A percentile compares a stretch with the other conserved stretches of the same genome.
Evolutionary conservation across 495 filamentous ascomycete species (phyloP).

Genomic region (Coniosporium apollinis): DNA sequence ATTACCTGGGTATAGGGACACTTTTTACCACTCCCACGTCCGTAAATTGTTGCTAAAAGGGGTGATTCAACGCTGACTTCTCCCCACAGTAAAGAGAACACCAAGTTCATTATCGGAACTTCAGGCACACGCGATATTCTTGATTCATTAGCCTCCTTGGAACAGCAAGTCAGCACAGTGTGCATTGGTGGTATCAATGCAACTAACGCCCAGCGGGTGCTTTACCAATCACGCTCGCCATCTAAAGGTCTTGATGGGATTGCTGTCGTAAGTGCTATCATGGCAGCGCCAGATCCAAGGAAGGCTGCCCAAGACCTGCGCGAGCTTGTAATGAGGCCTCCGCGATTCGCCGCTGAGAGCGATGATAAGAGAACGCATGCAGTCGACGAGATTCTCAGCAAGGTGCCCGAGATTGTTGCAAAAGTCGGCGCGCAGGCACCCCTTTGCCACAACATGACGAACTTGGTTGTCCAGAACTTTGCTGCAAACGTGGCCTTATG

Average conservation of each 20-base stretch:
- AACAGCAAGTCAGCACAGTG: constrained; percentile 31
- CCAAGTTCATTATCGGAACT: constrained; percentile 67
- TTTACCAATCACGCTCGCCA: constrained; percentile 41
- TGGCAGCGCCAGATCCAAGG: constrained; percentile 49
- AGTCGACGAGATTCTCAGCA: constrained; percentile 24
- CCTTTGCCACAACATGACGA: constrained; percentile 92
- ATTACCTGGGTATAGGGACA: constrained; percentile 76
- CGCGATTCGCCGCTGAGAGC: constrained; percentile 29
- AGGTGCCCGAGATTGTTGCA: constrained; percentile 39
- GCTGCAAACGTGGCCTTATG: constrained; percentile 77
- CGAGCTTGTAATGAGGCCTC: constrained; percentile 29
- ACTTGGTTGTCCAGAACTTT: constrained; percentile 83
- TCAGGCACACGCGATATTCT: constrained; percentile 61
- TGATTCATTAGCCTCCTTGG: constrained; percentile 31
- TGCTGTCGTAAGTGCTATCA: constrained; percentile 79
- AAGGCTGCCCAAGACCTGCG: constrained; percentile 39
- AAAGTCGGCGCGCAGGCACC: constrained; percentile 45
- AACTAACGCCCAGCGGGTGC: constrained; percentile 53
- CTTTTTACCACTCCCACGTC: constrained; percentile 64
- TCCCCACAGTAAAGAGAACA: constrained; percentile 44
- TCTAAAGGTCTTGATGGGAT: constrained; percentile 53
- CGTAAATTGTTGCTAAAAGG: no score
- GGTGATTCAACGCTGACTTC: no score
- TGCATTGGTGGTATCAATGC: constrained; percentile 81
- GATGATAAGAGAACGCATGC: constrained; percentile 4